Base-by-base conservation (phyloP, 805 yeast genomes). In the Candida broadrunensis region DNA sequence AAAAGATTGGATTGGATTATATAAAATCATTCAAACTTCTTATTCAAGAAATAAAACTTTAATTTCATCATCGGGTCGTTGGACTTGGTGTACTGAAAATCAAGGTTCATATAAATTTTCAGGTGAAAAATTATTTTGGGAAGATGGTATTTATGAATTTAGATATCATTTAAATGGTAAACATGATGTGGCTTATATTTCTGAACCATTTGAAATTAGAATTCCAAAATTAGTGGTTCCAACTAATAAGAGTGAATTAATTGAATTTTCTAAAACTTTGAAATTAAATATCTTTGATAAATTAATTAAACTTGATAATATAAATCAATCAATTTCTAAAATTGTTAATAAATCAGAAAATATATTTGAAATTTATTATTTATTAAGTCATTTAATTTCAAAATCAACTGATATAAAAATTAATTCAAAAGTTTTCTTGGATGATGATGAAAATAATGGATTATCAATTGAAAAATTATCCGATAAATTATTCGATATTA, bases 1-100 rank as follows among this genome's bases (percentile, higher is more conserved):
- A 0, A 70, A 67, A 33, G 90, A 85, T 55, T 86, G 95, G 95
- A 73, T 86, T 48, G 95, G 93, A 1, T 60, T 86, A 23, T 86
- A 86, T 61, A 76, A 77, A 39, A 73, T 83, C 8, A 63, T 77
- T 19, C 84, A 77, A 45, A 79, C 86, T 14, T 74, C 80, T 4
- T 66, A 67, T 26, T 75, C 82, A 16, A 70, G 80, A 39, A 70
- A 71, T 32, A 71, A 67, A 20, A 85, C 93, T 0, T 61, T 72
- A 27, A 63, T 80, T n/a, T 68, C 85, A 11, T 81, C 89, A 8
- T 60, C 72, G 29, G 85, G 85, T 9, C 79, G 83, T 46, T 85
- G 91, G 91, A 58, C 73, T 11, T 40, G 37, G 12, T 63, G 68
- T 14, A 54, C 54, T 2, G 49, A 43, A 1, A 41, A 60, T 8